A percentile compares a stretch with the other conserved stretches of the same genome.
phyloP scores from a whole-genome alignment of 805 yeast species.

The Yamadazyma olivae region DNA sequence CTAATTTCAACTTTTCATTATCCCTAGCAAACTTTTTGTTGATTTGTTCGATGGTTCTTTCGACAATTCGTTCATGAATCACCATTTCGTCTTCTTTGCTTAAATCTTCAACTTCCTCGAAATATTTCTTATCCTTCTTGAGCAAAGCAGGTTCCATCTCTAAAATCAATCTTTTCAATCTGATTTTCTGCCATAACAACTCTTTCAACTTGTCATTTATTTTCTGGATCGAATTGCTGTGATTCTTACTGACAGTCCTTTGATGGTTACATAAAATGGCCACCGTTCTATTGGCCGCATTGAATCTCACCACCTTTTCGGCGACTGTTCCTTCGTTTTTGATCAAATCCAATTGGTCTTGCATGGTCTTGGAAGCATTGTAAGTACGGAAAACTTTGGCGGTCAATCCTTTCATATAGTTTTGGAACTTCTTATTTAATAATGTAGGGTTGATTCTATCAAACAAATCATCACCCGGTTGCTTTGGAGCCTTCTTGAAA shows the following conservation, averaged over 20 bases:
- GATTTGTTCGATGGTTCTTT: constrained; percentile 62
- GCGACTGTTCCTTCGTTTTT: constrained; percentile 83
- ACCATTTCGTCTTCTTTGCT: constrained; percentile 59
- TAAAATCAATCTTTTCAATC: constrained; percentile 68
- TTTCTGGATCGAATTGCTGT: constrained; percentile 75
- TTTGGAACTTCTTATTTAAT: constrained; percentile 82
- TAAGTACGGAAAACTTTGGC: constrained; percentile 98
- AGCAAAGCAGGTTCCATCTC: constrained; percentile 55
- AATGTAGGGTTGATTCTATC: constrained; percentile 84
- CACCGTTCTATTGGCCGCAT: constrained; percentile 94
- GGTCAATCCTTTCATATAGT: constrained; percentile 87
- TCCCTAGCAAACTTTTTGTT: constrained; percentile 70
- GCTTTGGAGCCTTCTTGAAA: constrained; percentile 86
- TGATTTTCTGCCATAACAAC: constrained; percentile 77
- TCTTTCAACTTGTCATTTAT: constrained; percentile 77
- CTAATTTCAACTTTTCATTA: constrained; percentile 65
- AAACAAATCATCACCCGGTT: constrained; percentile 88
- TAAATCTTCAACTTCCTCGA: constrained; percentile 65
- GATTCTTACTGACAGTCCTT: constrained; percentile 83
- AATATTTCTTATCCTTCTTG: constrained; percentile 54
- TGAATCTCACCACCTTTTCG: constrained; percentile 82
- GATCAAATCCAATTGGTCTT: constrained; percentile 83
- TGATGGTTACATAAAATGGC: constrained; percentile 97
- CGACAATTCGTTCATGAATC: constrained; percentile 59
- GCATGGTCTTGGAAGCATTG: constrained; percentile 96